Conservation (phyloP, 305 asterid species). For the Fraxinus angustifolia region DNA sequence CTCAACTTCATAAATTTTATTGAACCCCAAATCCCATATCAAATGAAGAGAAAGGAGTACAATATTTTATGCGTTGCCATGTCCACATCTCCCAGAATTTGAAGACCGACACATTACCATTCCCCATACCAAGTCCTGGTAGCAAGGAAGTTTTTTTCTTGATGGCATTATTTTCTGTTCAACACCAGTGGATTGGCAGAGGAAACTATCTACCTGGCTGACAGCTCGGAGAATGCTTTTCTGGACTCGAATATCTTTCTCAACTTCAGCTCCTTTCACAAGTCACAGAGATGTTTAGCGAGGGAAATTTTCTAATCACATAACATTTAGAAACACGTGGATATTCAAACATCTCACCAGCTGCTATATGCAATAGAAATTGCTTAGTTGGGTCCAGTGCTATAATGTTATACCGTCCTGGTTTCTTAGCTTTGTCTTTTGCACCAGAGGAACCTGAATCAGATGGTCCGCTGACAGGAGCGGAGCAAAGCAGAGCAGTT, state of each 20-base stretch:
- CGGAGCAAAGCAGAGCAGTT: slow-evolving; percentile 92
- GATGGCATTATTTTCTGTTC: not conserved
- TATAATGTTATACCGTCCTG: slow-evolving; percentile 65
- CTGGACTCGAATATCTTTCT: slow-evolving; percentile 77
- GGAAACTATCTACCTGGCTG: slow-evolving; percentile 60
- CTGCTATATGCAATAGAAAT: slow-evolving; percentile 77
- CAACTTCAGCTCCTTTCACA: slow-evolving; percentile 68
- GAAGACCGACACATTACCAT: slow-evolving; percentile 6
- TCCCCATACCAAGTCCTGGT: slow-evolving; percentile 17
- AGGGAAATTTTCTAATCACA: slow-evolving; percentile 17
- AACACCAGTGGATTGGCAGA: slow-evolving; percentile 13
- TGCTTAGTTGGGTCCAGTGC: slow-evolving; percentile 92
- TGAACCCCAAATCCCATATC: slow-evolving; percentile 3
- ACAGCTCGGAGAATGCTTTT: slow-evolving; percentile 88
- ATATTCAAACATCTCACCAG: slow-evolving; percentile 57
- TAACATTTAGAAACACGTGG: slow-evolving; percentile 10
- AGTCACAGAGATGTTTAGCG: slow-evolving; percentile 26
- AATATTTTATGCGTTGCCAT: not conserved
- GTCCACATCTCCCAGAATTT: slow-evolving; percentile 21
- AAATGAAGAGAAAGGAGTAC: not conserved
- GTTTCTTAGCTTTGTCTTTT: slow-evolving; percentile 88
- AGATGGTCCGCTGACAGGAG: slow-evolving; percentile 77
- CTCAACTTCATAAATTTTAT: slow-evolving; percentile 6
- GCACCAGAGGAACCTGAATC: slow-evolving; percentile 85
- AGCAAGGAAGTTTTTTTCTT: not conserved